phyloP scores from a whole-genome alignment of 2,329 filamentous ascomycete genomes.

The Cladosporium sp. region DNA sequence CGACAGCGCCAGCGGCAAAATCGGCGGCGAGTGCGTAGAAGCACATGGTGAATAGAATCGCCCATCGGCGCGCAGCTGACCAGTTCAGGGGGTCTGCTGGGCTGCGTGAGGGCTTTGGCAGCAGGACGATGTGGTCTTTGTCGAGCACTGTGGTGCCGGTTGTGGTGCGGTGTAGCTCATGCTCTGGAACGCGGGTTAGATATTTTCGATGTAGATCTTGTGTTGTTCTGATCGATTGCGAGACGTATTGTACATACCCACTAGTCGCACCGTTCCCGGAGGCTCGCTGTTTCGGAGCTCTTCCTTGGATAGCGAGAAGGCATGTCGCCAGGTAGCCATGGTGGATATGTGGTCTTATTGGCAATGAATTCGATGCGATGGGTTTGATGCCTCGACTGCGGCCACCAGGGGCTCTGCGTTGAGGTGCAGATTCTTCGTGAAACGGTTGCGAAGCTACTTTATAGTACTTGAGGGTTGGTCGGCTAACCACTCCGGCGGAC shows the following conservation, averaged over 20 bases:
- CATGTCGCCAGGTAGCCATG: constrained; percentile 39
- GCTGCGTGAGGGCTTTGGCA: constrained; percentile 41
- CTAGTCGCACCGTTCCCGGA: constrained; percentile 42
- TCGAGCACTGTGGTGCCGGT: constrained; percentile 24
- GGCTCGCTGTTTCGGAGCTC: constrained; percentile 42
- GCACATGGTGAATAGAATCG: constrained; percentile 40
- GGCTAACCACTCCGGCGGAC: neutral
- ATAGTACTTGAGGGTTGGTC: constrained; percentile 4
- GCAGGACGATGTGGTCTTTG: constrained; percentile 40
- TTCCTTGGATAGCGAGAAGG: constrained; percentile 42
- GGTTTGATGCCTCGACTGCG: neutral
- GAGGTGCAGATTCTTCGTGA: neutral
- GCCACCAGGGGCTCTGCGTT: neutral
- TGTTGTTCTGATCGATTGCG: neutral
- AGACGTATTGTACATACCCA: constrained; percentile 34
- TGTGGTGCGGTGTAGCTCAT: constrained; percentile 33
- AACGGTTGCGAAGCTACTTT: constrained; percentile 7
- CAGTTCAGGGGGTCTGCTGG: constrained; percentile 45
- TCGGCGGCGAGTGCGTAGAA: constrained; percentile 42
- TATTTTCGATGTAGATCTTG: neutral
- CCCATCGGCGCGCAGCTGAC: constrained; percentile 38
- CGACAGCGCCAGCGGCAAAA: constrained; percentile 39
- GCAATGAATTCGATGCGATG: neutral
- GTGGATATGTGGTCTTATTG: constrained; percentile 1
- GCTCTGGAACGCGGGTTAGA: constrained; percentile 23